Base-by-base conservation (phyloP, 2,329 filamentous ascomycete genomes). In the Penicillium olsonii region DNA sequence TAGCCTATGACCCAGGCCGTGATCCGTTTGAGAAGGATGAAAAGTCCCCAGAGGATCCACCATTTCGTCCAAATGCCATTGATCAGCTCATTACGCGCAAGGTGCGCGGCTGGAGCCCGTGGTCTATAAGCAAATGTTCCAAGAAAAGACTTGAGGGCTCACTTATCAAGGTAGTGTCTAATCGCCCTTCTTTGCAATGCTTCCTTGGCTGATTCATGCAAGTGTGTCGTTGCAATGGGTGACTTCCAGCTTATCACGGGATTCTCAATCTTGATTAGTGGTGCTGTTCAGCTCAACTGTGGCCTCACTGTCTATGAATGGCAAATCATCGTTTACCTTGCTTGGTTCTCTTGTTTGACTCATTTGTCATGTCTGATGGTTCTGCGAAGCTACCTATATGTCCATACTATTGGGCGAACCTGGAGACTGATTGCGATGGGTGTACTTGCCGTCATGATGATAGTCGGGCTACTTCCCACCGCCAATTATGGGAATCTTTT, bases 321-420 rank as follows among this genome's bases (percentile, higher is more conserved):
- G 50, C 20, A 18, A 22, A 19, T 53, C 4, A 19, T 50, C 27
- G 42, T 53, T 6, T 20, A 40, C 1, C 37, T 46, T 9, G 50
- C 46, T 14, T 53, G 50, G 50, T 38, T 53, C 34, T 53, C 50
- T 17, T 40, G 37, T n/a, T n/a, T 53, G 6, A 44, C 46, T 12
- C 50, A 53, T 26, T 35, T 53, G 10, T 53, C 20, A 9, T 53
- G 46, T 42, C 39, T 53, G 19, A 53, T 38, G 11, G 12, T 50
- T 15, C 31, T 53, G 10, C 42, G 46, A 7, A 40, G 31, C 22
- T 14, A 53, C 27, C 42, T 53, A 7, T 17, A 42, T 6, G 7
- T 38, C 26, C 31, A 42, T 29, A 6, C 46, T 10, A 24, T 10
- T 11, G 46, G 42, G 19, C 37, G 50, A 19, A 14, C 7, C 19